A percentile compares a stretch with the other conserved stretches of the same genome.
phyloP scores from a whole-genome alignment of 1,284 basidiomycete species.

The Trichosporon ovoides region DNA sequence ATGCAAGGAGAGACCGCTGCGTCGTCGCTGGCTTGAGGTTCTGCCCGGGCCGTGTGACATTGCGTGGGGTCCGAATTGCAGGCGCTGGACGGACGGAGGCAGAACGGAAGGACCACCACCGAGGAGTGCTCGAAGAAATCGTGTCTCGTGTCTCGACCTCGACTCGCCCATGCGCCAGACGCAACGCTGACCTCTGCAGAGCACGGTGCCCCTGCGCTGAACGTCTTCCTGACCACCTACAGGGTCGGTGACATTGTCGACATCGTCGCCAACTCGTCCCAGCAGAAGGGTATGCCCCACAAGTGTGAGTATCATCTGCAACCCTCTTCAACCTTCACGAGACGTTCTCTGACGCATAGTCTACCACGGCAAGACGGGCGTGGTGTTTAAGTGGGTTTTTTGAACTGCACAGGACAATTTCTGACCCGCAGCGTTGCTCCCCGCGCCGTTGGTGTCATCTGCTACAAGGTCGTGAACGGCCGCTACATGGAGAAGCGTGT shows the following conservation, averaged over 20 bases:
- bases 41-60: too few species aligned
- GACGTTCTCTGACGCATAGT: slow-evolving; percentile 19
- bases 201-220: slow-evolving; percentile 83
- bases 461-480: slow-evolving; percentile 98
- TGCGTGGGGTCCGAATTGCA: background rate
- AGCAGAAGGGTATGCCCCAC: slow-evolving; percentile 99
- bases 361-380: slow-evolving; percentile 68
- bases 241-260: slow-evolving; percentile 97
- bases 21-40: background rate
- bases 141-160: background rate
- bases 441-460: slow-evolving; percentile 89
- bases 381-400: slow-evolving; percentile 99
- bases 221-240: slow-evolving; percentile 90
- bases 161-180: background rate
- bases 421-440: too few species aligned
- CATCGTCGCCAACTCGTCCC: slow-evolving; percentile 97
- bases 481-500: slow-evolving; percentile 99
- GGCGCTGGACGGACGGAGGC: background rate
- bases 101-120: background rate
- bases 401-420: too few species aligned
- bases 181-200: slow-evolving; percentile 54
- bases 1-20: background rate
- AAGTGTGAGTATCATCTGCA: slow-evolving; percentile 58
- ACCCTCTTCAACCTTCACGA: background rate
- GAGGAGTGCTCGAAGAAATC: too few species aligned